These are phyloP conservation scores for Paramecium pentaurelia DNA, from an alignment of 73 alveolate genomes.

Conservation along the genomic window DNA sequence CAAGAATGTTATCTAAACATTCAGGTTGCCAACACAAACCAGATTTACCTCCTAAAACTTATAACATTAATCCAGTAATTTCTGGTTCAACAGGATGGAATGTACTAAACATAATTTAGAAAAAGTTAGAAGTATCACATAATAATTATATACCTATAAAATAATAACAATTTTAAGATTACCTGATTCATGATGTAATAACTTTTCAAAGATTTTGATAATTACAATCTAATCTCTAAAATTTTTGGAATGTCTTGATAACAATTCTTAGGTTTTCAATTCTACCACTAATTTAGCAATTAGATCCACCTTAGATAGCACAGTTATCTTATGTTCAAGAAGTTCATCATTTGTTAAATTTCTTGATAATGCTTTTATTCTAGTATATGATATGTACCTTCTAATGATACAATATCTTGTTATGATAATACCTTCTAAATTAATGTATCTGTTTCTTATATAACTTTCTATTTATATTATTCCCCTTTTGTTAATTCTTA, in stretches of 20 bases:
- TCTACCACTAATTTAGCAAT: background rate
- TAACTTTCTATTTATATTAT: background rate
- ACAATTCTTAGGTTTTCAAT: background rate
- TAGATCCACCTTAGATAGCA: background rate
- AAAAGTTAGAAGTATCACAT: background rate
- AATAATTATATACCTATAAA: background rate
- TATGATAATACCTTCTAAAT: background rate
- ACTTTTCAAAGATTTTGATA: background rate
- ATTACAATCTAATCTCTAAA: background rate
- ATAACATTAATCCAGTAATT: background rate
- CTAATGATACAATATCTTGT: background rate
- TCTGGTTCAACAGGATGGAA: constrained; percentile 40
- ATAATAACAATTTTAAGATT: background rate
- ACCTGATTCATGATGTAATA: background rate
- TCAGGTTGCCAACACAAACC: constrained; percentile 34
- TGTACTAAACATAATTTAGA: constrained; percentile 18
- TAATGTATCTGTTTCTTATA: background rate
- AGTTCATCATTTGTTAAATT: background rate
- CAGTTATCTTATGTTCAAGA: background rate
- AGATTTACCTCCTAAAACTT: constrained; percentile 8
- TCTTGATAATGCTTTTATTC: background rate
- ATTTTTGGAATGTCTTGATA: constrained; percentile 16
- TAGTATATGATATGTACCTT: background rate
- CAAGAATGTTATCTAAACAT: background rate
- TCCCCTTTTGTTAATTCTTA: background rate